Evolutionary conservation across 306 rosid genomes (phyloP).

Genomic region (Crotalaria pallida): DNA sequence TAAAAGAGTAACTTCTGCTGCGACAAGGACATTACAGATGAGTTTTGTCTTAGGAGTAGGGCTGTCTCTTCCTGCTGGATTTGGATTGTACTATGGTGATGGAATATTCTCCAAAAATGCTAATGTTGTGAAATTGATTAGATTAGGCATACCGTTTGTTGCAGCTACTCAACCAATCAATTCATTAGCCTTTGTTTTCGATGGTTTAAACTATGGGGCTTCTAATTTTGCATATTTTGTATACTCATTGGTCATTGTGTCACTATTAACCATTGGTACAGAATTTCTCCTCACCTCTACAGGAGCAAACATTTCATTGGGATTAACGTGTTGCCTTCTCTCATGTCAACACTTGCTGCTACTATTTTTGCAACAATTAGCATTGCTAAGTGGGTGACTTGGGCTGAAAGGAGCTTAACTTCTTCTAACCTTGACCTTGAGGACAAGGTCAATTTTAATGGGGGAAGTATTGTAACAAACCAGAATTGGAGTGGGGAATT

Average conservation of each 20-base stretch:
- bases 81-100: constrained; percentile 75
- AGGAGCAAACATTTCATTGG: constrained; percentile 60
- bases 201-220: constrained; percentile 90
- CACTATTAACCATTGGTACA: constrained; percentile 46
- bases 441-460: too few species aligned
- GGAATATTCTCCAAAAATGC: constrained; percentile 60
- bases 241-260: constrained; percentile 74
- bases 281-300: constrained; percentile 49
- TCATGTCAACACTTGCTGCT: too few species aligned
- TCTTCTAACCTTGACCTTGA: too few species aligned
- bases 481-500: too few species aligned
- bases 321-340: too few species aligned
- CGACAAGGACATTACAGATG: constrained; percentile 66
- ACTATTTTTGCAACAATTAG: too few species aligned
- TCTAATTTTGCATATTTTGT: constrained; percentile 90
- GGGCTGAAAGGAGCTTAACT: too few species aligned
- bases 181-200: constrained; percentile 84
- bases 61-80: constrained; percentile 57
- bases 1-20: constrained; percentile 46
- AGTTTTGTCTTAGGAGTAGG: constrained; percentile 65
- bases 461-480: too few species aligned
- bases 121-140: constrained; percentile 59
- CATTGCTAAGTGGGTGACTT: too few species aligned
- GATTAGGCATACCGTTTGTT: constrained; percentile 65
- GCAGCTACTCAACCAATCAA: constrained; percentile 94